phyloP scores from a whole-genome alignment of 371 early-diverging fungal species.

The Haplosporangium sp. region DNA sequence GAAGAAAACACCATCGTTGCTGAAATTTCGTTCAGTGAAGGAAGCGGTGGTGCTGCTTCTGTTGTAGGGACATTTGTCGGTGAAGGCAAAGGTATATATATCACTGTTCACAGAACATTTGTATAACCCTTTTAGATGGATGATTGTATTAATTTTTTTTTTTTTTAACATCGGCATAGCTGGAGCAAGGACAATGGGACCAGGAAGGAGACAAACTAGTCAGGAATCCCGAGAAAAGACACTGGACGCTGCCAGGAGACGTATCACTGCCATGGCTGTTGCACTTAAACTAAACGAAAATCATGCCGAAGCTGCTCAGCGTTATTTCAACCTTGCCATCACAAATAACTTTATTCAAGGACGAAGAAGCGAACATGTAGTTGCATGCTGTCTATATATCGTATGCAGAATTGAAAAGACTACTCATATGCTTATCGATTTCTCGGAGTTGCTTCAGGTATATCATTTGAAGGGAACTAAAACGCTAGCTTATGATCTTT shows the following conservation, averaged over 20 bases:
- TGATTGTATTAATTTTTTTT: not conserved
- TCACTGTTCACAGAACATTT: conserved; percentile 15
- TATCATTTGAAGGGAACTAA: not conserved
- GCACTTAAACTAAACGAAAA: conserved; percentile 80
- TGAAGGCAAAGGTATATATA: conserved; percentile 63
- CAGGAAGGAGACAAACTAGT: conserved; percentile 66
- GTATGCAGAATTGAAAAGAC: conserved; percentile 94
- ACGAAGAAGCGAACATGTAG: conserved; percentile 86
- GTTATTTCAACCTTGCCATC: conserved; percentile 95
- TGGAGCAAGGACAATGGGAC: conserved; percentile 67
- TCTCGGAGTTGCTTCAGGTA: conserved; percentile 90
- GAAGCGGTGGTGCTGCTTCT: conserved; percentile 85
- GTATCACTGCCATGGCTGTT: conserved; percentile 75
- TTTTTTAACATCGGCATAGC: conserved; percentile 43
- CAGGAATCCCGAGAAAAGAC: conserved; percentile 78
- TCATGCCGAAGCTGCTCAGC: conserved; percentile 89
- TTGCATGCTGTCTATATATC: conserved; percentile 97
- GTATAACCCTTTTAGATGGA: not conserved
- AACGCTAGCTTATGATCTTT: conserved; percentile 10
- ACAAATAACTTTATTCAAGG: conserved; percentile 95
- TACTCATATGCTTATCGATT: conserved; percentile 98
- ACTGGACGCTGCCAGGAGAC: conserved; percentile 71
- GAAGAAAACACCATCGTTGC: conserved; percentile 97
- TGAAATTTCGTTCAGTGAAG: conserved; percentile 95
- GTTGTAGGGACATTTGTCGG: conserved; percentile 86